Evolutionary conservation across 164 flowering plant species (phyloP).

Genomic region (Stephania yunnanensis): DNA sequence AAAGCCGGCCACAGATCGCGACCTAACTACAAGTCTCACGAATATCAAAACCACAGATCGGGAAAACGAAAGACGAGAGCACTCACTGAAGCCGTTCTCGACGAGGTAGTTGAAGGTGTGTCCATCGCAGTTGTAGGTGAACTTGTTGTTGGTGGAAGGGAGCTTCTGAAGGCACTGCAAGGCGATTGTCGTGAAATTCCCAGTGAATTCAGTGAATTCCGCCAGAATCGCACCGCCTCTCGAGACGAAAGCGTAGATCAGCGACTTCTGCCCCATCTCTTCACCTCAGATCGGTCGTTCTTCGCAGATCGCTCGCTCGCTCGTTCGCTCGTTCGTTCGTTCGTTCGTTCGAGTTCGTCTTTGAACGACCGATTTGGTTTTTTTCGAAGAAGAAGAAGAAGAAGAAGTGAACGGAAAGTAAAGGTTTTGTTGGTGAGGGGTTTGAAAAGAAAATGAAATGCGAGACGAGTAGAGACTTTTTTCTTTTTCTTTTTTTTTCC

Average conservation of each 20-base stretch:
- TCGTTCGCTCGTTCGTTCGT: too few species aligned
- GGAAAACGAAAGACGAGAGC: neutral
- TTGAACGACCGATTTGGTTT: neutral
- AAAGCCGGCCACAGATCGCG: neutral
- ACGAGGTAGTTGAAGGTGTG: constrained; percentile 66
- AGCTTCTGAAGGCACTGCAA: constrained; percentile 67
- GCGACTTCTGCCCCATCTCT: constrained; percentile 53
- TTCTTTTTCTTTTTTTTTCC: too few species aligned
- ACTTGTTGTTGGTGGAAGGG: constrained; percentile 57
- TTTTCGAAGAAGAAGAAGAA: too few species aligned
- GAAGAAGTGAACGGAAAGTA: neutral
- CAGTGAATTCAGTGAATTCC: constrained; percentile 59
- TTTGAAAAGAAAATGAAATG: too few species aligned
- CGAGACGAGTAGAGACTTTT: too few species aligned
- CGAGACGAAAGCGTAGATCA: constrained; percentile 40
- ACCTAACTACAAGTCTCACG: neutral
- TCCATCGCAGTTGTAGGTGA: constrained; percentile 64
- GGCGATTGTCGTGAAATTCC: constrained; percentile 57
- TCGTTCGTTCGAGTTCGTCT: too few species aligned
- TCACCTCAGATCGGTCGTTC: constrained; percentile 2
- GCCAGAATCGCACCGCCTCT: constrained; percentile 42
- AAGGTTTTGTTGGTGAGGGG: neutral
- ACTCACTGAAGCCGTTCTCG: constrained; percentile 54
- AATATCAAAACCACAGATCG: neutral
- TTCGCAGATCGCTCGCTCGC: too few species aligned